Evolutionary conservation across 164 flowering plant genomes (phyloP).

Genomic region (Chimonanthus salicifolius): DNA sequence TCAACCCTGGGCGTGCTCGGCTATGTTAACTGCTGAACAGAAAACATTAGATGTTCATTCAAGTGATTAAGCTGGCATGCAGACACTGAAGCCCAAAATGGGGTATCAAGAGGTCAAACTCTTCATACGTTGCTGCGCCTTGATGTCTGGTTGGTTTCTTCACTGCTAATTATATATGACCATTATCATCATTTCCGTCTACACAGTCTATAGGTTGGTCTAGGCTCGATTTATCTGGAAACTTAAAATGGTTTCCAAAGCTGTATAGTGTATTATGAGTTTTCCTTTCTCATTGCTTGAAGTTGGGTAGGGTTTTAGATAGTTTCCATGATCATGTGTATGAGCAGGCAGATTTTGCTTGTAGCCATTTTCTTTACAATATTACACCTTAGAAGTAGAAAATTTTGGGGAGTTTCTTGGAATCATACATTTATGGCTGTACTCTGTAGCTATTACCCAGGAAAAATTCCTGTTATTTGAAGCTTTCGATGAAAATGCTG

Average conservation of each 20-base stretch:
- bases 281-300: not conserved
- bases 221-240: not conserved
- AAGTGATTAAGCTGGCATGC: not conserved
- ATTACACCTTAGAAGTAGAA: not conserved
- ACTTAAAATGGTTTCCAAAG: not conserved
- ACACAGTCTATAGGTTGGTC: not conserved
- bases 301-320: constrained; percentile 1
- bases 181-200: not conserved
- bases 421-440: not conserved
- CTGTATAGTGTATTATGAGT: not conserved
- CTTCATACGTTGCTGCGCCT: not conserved
- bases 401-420: constrained; percentile 1
- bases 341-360: not conserved
- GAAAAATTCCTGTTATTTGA: not conserved
- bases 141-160: not conserved
- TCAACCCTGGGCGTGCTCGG: constrained; percentile 94
- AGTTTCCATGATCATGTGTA: not conserved
- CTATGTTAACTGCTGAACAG: constrained; percentile 21
- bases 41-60: not conserved
- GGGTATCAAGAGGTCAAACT: not conserved
- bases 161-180: not conserved
- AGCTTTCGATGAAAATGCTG: not conserved
- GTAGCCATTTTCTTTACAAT: not conserved
- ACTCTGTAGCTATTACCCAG: constrained; percentile 1
- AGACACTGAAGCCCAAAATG: not conserved